Base-by-base conservation (phyloP, 371 early-diverging fungal genomes). In the Zopfochytrium polystomum region DNA sequence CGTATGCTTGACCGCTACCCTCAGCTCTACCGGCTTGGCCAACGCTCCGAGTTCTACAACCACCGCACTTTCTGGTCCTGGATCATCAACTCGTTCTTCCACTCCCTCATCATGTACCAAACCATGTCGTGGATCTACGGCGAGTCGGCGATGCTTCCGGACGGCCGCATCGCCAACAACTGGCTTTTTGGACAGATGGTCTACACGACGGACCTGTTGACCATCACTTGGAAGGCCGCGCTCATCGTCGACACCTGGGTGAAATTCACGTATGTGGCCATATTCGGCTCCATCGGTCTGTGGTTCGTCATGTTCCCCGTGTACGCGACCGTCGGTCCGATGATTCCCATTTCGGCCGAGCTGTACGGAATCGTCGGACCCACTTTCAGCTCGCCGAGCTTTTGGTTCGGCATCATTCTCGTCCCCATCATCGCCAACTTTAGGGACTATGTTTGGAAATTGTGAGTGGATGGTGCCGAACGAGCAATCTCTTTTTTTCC, bases 1-100 rank as follows among this genome's bases (percentile, higher is more conserved):
- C 82, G 96, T 59, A 90, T 92, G 85, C 76, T 97, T 38, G 95
- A 95, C 67, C 85, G 90, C 30, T 97, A 97, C 61, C 96, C 98
- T 4, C 95, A 95, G 76, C 85, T 97, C 86, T 97, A 97, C 74
- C 89, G 87, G 80, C 82, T 92, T 53, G 95, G 96, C 15, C 95
- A 95, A 70, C 82, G 76, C 53, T 83, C 85, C 45, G 91, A 89
- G 58, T 94, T 96, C 55, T 96, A 94, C 79, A 96, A 95, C 72
- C 88, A 89, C 65, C 75, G 80, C 57, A 84, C 86, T 29, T 98
- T 98, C 76, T 96, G 96, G 96, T 87, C 89, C 25, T 95, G 92
- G 90, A 87, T 93, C 26, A 63, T 80, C 58, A 98, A 96, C 71
- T 95, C 94, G n/a, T 87, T 94, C 50, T 88, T 80, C 74, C 97